Evolutionary conservation across 352 stramenopile genomes (phyloP).

Genomic region (Pythium rishiriense): DNA sequence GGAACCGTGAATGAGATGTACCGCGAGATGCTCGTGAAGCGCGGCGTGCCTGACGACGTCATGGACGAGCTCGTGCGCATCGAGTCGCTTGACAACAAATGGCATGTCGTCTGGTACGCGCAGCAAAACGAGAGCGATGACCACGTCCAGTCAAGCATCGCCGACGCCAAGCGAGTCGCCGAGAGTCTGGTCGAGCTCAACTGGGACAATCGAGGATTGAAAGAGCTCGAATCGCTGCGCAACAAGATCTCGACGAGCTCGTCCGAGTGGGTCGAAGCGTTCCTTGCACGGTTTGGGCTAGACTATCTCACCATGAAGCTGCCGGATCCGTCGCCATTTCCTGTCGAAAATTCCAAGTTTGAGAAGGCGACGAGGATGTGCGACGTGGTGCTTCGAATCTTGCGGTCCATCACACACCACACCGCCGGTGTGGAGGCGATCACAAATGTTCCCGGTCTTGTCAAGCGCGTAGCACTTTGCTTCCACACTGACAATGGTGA

Average conservation of each 20-base stretch:
- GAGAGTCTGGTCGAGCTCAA: constrained; percentile 81
- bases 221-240: constrained; percentile 68
- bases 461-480: constrained; percentile 78
- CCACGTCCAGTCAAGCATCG: constrained; percentile 51
- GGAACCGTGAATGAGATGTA: constrained; percentile 90
- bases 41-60: constrained; percentile 78
- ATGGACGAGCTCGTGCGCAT: constrained; percentile 86
- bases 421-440: constrained; percentile 78
- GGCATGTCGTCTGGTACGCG: constrained; percentile 83
- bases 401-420: constrained; percentile 80
- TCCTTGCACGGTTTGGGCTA: constrained; percentile 71
- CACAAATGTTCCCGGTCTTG: constrained; percentile 75
- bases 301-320: constrained; percentile 89
- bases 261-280: constrained; percentile 77
- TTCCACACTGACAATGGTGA: constrained; percentile 86
- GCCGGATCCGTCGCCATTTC: constrained; percentile 76
- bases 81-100: constrained; percentile 83
- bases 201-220: constrained; percentile 80
- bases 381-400: constrained; percentile 73
- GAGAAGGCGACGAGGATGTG: constrained; percentile 78
- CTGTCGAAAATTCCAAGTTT: constrained; percentile 77
- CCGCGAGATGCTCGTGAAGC: constrained; percentile 72
- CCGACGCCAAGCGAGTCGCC: constrained; percentile 62
- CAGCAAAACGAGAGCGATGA: constrained; percentile 83
- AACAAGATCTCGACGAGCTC: constrained; percentile 72